These are phyloP conservation scores for Colletotrichum sp. DNA, from an alignment of 2,329 filamentous ascomycete genomes.

Conservation along the genomic window DNA sequence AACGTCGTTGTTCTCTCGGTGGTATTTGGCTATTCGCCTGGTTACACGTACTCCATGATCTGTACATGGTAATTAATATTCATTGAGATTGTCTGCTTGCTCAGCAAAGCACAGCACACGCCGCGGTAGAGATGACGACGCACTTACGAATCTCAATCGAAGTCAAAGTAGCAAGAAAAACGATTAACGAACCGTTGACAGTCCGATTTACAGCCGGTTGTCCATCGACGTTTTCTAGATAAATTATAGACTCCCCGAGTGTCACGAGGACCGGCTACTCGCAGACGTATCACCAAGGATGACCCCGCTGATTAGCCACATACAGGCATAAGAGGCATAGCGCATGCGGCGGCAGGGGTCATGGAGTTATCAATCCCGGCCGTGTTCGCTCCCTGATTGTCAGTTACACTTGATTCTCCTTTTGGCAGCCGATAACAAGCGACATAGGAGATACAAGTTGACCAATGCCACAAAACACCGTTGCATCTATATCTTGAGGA, in stretches of 20 bases:
- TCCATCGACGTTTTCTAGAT: neutral
- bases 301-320: neutral
- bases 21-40: neutral
- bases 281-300: neutral
- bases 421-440: neutral
- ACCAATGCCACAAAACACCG: neutral
- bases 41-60: neutral
- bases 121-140: neutral
- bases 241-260: neutral
- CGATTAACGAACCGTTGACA: neutral
- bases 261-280: neutral
- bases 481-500: neutral
- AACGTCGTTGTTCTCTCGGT: neutral
- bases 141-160: no score
- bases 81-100: neutral
- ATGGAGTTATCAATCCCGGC: neutral
- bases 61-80: neutral
- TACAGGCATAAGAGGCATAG: neutral
- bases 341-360: neutral
- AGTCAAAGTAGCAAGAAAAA: neutral
- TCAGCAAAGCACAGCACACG: neutral
- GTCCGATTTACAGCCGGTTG: no score
- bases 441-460: neutral
- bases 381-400: neutral
- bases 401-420: neutral